Evolutionary conservation across 1,284 basidiomycete genomes (phyloP).

Genomic region (Ganoderma sinense): DNA sequence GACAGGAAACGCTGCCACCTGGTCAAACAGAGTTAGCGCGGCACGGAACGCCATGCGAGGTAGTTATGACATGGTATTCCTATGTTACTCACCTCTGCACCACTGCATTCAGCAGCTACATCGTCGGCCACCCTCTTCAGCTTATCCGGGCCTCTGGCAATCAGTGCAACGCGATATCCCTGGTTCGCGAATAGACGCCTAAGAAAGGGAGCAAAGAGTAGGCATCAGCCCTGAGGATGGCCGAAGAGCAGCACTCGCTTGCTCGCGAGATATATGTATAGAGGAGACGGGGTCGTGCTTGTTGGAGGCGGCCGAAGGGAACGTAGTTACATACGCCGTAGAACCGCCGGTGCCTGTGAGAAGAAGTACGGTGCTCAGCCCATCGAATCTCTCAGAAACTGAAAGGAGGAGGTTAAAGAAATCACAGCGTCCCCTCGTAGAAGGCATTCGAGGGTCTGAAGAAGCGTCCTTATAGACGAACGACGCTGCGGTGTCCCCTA

Average conservation of each 20-base stretch:
- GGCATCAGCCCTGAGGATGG: background rate
- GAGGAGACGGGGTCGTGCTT: background rate
- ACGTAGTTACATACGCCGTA: slow-evolving; percentile 58
- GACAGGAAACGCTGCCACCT: slow-evolving; percentile 72
- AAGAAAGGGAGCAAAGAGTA: background rate
- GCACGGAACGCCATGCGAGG: background rate
- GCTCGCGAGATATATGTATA: background rate
- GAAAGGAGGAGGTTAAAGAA: background rate
- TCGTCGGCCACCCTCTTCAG: slow-evolving; percentile 62
- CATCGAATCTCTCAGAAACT: background rate
- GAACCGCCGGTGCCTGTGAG: slow-evolving; percentile 65
- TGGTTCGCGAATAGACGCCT: slow-evolving; percentile 8
- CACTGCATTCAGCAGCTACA: slow-evolving; percentile 52
- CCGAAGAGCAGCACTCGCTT: background rate
- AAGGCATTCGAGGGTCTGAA: too few species aligned
- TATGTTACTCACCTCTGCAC: slow-evolving; percentile 58
- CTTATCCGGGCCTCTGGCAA: slow-evolving; percentile 65
- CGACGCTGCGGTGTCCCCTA: background rate
- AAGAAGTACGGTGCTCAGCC: slow-evolving; percentile 6
- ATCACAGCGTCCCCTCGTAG: background rate
- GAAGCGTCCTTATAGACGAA: background rate
- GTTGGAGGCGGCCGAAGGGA: background rate
- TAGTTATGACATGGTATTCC: background rate
- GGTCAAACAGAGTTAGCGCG: background rate
- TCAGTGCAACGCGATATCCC: slow-evolving; percentile 60